Evolutionary conservation across 1,284 basidiomycete species (phyloP).

Genomic region (Lentinula novae-zelandiae): DNA sequence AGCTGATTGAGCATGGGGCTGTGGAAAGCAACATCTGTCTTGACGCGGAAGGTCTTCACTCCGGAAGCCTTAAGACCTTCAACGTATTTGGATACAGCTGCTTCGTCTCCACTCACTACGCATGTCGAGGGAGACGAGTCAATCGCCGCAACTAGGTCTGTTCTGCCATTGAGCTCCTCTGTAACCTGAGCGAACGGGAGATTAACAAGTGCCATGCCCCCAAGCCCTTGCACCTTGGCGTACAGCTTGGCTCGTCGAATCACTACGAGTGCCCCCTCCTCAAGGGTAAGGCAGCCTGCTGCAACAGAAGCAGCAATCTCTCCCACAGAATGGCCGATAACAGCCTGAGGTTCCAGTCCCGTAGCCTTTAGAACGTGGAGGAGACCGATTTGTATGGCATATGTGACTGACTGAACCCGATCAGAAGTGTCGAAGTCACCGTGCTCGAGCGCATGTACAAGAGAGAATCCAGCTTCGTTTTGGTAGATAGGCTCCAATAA

Average conservation of each 20-base stretch:
- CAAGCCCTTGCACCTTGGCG: slow-evolving; percentile 28
- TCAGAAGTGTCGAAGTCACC: slow-evolving; percentile 9
- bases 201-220: slow-evolving; percentile 25
- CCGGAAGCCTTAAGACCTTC: slow-evolving; percentile 26
- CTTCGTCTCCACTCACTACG: slow-evolving; percentile 30
- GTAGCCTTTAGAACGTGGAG: slow-evolving; percentile 15
- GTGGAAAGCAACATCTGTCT: slow-evolving; percentile 1
- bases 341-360: slow-evolving; percentile 26
- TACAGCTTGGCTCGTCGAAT: slow-evolving; percentile 28
- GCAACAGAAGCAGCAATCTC: slow-evolving; percentile 35
- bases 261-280: slow-evolving; percentile 24
- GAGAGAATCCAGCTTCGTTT: slow-evolving; percentile 23
- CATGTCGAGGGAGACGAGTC: slow-evolving; percentile 27
- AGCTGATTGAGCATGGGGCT: slow-evolving; percentile 4
- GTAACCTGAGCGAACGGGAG: slow-evolving; percentile 21
- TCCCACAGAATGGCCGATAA: slow-evolving; percentile 33
- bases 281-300: slow-evolving; percentile 9
- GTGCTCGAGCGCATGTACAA: slow-evolving; percentile 20
- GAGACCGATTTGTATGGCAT: not conserved
- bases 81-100: slow-evolving; percentile 25
- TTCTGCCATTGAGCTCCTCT: slow-evolving; percentile 20
- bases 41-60: slow-evolving; percentile 12
- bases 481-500: slow-evolving; percentile 27
- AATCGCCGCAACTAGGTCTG: slow-evolving; percentile 26
- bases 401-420: not conserved